These are phyloP conservation scores for Lecanicillium sp. DNA, from an alignment of 2,329 filamentous ascomycete species.

Conservation along the genomic window DNA sequence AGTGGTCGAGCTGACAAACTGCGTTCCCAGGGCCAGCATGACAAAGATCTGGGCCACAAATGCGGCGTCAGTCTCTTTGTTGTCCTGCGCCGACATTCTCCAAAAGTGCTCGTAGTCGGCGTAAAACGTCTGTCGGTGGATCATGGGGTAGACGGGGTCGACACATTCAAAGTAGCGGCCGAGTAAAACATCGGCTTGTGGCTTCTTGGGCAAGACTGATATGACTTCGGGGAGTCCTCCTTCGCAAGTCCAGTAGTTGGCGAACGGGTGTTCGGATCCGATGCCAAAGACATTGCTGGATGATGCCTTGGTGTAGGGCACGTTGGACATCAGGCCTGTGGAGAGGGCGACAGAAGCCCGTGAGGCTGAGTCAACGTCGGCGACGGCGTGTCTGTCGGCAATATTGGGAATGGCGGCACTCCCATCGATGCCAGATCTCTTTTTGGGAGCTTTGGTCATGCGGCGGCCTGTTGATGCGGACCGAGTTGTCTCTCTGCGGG, in stretches of 20 bases:
- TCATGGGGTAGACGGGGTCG: constrained; percentile 75
- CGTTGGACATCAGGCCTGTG: constrained; percentile 59
- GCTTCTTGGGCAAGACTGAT: constrained; percentile 65
- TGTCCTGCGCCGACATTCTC: constrained; percentile 51
- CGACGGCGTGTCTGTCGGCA: constrained; percentile 43
- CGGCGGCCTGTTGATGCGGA: constrained; percentile 44
- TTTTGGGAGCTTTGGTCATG: constrained; percentile 51
- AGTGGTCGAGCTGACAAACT: constrained; percentile 55
- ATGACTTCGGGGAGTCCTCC: constrained; percentile 70
- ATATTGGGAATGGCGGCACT: constrained; percentile 44
- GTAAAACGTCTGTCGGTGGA: constrained; percentile 68
- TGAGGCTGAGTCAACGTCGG: constrained; percentile 34
- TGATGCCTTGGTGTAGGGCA: constrained; percentile 62
- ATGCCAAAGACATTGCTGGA: constrained; percentile 77
- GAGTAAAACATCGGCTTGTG: constrained; percentile 65
- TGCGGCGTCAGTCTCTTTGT: constrained; percentile 55
- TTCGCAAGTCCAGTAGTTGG: constrained; percentile 78
- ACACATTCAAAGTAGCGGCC: constrained; percentile 61
- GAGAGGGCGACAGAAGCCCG: constrained; percentile 47
- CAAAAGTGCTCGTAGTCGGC: constrained; percentile 75
- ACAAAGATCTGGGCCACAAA: constrained; percentile 68
- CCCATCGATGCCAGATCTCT: constrained; percentile 33
- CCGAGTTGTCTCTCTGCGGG: constrained; percentile 47
- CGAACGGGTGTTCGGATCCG: constrained; percentile 69
- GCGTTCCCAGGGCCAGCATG: constrained; percentile 70